Base-by-base conservation (phyloP, 139 green algal genomes). In the Picochlorum sp. region DNA sequence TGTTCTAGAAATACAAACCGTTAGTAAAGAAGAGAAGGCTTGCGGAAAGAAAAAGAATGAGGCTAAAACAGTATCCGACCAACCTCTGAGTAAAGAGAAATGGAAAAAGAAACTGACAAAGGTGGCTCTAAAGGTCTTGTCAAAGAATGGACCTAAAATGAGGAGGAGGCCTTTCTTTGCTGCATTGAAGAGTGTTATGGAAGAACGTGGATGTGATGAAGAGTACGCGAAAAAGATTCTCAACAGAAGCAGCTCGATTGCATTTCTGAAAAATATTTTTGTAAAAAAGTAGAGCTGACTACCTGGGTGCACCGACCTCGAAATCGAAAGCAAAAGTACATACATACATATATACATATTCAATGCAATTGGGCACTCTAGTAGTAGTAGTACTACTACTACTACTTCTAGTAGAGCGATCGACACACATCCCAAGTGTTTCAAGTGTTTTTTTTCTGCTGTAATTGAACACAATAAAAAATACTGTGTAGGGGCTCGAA, bases 1-100 rank as follows among this genome's bases (percentile, higher is more conserved):
- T 14, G 21, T 16, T 59, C 21, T 3, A 38, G 34, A 66, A n/a
- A 67, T 52, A 41, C 14, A 61, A 13, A 47, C 26, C 3, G 26
- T 30, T 30, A 54, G 23, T 20, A 37, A 37, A 51, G 18, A 34
- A 44, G 45, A n/a, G 10, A 8, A n/a, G 9, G 56, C 3, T 45
- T 49, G 3, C 50, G 4, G 23, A 61, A 21, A 20, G 15, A 46
- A 6, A 28, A 66, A 2, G n/a, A 21, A 50, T 15, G 15, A 50
- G 45, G 47, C 65, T 7, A 50, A 38, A n/a, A 64, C 49, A 9
- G 60, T 20, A 15, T 16, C 24, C 15, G 65, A 72, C 58, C 67
- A 74, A 38, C 10, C 78, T 47, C 77, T 69, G 49, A 56, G 56
- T 50, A 75, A 79, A 46, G 60, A 68, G 21, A 59, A 49, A 20